phyloP scores from a whole-genome alignment of 106 monocot genomes.

The Phalaenopsis aphrodite region DNA sequence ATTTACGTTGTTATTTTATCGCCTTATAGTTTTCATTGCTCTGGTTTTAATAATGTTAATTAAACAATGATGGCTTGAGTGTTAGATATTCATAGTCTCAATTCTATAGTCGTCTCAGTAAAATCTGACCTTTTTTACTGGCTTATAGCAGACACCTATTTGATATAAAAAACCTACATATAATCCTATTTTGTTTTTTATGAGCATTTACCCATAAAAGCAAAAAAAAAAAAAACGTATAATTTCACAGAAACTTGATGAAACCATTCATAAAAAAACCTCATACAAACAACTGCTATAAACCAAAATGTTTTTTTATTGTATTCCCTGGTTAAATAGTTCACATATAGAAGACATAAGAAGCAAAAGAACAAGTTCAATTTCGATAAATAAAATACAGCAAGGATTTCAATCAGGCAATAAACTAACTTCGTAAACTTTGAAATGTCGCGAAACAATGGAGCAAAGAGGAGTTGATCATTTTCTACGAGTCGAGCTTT shows the following conservation, averaged over 20 bases:
- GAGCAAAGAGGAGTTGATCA: constrained; percentile 31
- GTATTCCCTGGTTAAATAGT: background rate
- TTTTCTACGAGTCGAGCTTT: constrained; percentile 26
- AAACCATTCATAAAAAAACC: background rate
- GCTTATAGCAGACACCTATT: background rate
- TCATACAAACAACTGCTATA: background rate
- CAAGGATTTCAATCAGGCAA: background rate
- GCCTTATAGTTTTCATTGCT: background rate
- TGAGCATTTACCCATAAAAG: background rate
- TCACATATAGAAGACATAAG: background rate
- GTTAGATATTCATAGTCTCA: background rate
- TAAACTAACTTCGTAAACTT: constrained; percentile 35
- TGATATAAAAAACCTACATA: background rate
- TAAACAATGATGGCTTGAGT: background rate
- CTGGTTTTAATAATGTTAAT: background rate
- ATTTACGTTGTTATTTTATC: background rate
- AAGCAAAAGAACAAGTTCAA: background rate
- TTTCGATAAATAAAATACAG: background rate
- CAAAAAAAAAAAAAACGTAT: background rate
- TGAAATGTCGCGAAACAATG: constrained; percentile 43
- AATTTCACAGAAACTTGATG: background rate
- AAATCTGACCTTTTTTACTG: background rate
- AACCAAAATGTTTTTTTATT: background rate
- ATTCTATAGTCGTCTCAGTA: background rate
- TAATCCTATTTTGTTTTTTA: background rate